Percentiles rank a stretch among this genome's conserved stretches.
These are phyloP conservation scores for Kockiozyma suomiensis DNA, from an alignment of 805 yeast genomes.

Conservation along the genomic window DNA sequence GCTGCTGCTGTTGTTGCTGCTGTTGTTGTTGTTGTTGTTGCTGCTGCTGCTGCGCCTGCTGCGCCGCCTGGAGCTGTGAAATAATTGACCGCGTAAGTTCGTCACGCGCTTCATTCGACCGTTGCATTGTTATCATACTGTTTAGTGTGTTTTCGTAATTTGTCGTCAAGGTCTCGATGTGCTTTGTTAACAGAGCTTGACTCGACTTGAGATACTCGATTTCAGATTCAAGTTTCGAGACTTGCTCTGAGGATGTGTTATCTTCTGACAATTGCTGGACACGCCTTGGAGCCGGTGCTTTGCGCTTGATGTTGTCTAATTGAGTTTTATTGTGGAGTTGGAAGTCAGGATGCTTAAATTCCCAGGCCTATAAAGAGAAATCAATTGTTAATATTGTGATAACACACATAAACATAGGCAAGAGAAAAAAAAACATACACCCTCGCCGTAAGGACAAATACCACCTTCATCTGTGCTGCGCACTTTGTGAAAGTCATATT, in stretches of 20 bases:
- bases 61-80: constrained; percentile 20
- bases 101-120: constrained; percentile 35
- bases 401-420: not conserved
- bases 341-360: constrained; percentile 90
- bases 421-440: constrained; percentile 22
- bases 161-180: constrained; percentile 26
- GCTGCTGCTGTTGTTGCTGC: constrained; percentile 3
- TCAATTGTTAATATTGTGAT: not conserved
- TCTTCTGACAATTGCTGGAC: constrained; percentile 12
- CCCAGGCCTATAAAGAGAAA: constrained; percentile 65
- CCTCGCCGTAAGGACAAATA: constrained; percentile 62
- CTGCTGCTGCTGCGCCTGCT: constrained; percentile 1
- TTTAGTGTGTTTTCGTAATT: constrained; percentile 27
- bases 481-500: constrained; percentile 96
- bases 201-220: constrained; percentile 31
- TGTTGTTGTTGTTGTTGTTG: constrained; percentile 5
- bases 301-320: constrained; percentile 73
- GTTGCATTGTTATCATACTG: constrained; percentile 32
- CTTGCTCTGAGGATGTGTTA: constrained; percentile 22
- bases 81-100: constrained; percentile 33
- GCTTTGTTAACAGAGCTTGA: constrained; percentile 27
- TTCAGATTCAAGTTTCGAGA: constrained; percentile 29
- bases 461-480: constrained; percentile 68
- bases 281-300: constrained; percentile 37
- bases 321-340: constrained; percentile 73